A percentile compares a stretch with the other conserved stretches of the same genome.
Evolutionary conservation across 257 asterid genomes (phyloP).

Genomic region (Henckelia pumila): DNA sequence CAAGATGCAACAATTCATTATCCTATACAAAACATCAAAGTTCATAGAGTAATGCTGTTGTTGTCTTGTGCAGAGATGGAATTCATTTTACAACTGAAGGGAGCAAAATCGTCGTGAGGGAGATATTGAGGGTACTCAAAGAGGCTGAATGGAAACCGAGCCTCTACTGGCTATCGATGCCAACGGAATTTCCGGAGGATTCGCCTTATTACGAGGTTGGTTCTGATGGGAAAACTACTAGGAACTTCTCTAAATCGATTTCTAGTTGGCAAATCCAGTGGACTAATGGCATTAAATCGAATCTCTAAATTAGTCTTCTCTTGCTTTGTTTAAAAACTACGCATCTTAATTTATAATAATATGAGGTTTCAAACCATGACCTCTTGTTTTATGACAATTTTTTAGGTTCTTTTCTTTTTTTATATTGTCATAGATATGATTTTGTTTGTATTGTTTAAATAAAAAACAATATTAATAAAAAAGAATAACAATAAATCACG

Average conservation of each 20-base stretch:
- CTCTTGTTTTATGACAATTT: too few species aligned
- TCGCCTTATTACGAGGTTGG: constrained; percentile 40
- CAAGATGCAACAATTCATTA: constrained; percentile 1
- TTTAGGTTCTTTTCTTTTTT: too few species aligned
- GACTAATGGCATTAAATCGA: constrained; percentile 29
- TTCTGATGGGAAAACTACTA: constrained; percentile 38
- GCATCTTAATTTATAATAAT: too few species aligned
- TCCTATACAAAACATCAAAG: background rate
- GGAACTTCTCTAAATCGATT: constrained; percentile 25
- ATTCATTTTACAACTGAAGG: constrained; percentile 57
- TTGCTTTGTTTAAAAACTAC: background rate
- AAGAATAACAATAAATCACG: too few species aligned
- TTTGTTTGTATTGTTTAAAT: too few species aligned
- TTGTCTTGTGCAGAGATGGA: constrained; percentile 45
- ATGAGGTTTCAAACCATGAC: too few species aligned
- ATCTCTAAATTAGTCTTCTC: constrained; percentile 28
- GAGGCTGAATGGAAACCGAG: constrained; percentile 63
- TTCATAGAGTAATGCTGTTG: background rate
- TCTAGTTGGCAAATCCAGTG: constrained; percentile 47
- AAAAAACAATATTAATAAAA: too few species aligned
- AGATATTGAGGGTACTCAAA: constrained; percentile 50
- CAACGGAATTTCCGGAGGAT: constrained; percentile 42
- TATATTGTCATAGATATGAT: too few species aligned
- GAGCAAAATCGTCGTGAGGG: constrained; percentile 52
- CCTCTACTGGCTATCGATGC: constrained; percentile 53